Base-by-base conservation (phyloP, 306 rosid species). In the Casuarina glauca region DNA sequence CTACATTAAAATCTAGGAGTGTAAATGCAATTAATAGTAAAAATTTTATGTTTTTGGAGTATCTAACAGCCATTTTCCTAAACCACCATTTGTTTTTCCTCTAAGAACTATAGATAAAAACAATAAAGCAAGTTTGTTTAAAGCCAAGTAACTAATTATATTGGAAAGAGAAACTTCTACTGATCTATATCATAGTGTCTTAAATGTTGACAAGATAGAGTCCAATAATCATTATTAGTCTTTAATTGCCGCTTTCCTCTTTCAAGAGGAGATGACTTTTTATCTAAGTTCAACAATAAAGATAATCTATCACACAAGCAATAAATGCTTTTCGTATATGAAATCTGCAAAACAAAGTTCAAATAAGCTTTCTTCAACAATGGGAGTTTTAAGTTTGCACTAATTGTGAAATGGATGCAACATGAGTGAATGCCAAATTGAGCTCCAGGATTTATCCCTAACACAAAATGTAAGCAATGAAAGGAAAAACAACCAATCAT, bases 1-100 rank as follows among this genome's bases (percentile, higher is more conserved):
- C 73, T 38, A 80, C 76, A 55, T 70, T 78, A 69, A 73, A 74
- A 26, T 53, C 26, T 13, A 62, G 35, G 52, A 39, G 15, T 50
- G 44, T 36, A 71, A 74, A 71, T 52, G 12, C 67, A 38, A 62
- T 69, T 12, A 81, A 53, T 19, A 70, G 36, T 43, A 63, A 20
- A 71, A 67, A 0, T 13, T 3, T 44, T 5, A 48, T 46, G 4
- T 19, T 16, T 46, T 50, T 50, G 17, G 3, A 66, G 20, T 66
- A 9, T 72, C 13, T 66, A 61, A 51, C 50, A 75, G 74, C 70
- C 73, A 39, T 67, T 12, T 41, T 66, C 62, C 52, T 41, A 70
- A 77, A 48, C 48, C 54, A 16, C 5, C 71, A 13, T 42, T 26
- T 12, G 42, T 67, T 9, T 41, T 42, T 41, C 71, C 71, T 42